Base-by-base conservation (phyloP, 2,329 filamentous ascomycete species). In the Ophiobolus disseminans region DNA sequence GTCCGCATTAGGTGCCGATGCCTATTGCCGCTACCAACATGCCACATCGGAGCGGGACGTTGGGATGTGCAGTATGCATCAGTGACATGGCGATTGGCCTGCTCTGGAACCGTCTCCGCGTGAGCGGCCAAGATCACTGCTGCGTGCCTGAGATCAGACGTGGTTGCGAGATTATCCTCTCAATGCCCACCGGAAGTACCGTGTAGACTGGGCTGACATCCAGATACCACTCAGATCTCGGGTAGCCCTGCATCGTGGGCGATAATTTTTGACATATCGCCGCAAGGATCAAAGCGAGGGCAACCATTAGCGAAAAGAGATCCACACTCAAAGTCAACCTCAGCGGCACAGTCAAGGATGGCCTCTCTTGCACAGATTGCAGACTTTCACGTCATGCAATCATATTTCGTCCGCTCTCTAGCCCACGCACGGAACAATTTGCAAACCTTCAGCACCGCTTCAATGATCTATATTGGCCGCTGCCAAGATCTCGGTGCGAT, bases 11-110 rank as follows among this genome's bases (percentile, higher is more conserved):
- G 38, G 17, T 42, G 26, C 38, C 40, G 40, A 34, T 20, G 31
- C 42, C 47, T 50, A 55, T 48, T 63, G 55, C 60, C 58, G 58
- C 50, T 55, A 40, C 53, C 39, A 38, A 52, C 48, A 56, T 57
- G 35, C 41, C 44, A 46, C 48, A 45, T 44, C 35, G 50, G 55
- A 62, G 54, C 62, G 55, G 57, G 48, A 47, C 52, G 39, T 40
- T 38, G 46, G 34, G 40, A 36, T 21, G 23, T 16, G 16, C 34
- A 25, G 32, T 38, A 51, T 48, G 55, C 51, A 40, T 39, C 48
- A 35, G 37, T 42, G 53, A 48, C 37, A 35, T 39, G 39, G 26
- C 39, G 39, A 49, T 46, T 43, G 45, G 34, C 37, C 35, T 38
- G 45, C 30, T 26, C 31, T 16, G 28, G 19, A 20, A 30, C 37